Base-by-base conservation (phyloP, 306 rosid species). In the Luffa acutangula region DNA sequence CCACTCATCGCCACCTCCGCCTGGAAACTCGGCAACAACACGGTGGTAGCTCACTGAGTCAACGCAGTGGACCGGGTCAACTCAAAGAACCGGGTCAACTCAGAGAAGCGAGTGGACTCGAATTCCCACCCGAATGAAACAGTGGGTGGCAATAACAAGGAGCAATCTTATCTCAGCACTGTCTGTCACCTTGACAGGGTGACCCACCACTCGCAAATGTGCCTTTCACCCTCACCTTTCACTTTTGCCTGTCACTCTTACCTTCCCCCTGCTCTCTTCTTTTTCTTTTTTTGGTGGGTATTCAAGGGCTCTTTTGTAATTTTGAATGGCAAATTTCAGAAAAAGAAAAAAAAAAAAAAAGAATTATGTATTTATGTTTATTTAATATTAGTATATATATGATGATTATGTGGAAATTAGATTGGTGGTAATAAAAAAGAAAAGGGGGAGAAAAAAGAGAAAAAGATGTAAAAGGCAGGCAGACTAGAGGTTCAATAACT, bases 1-100 rank as follows among this genome's bases (percentile, higher is more conserved):
- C 96, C 99, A 0, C 86, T 95, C 76, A 95, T 95, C 54, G 87
- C 97, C 20, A 90, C 99, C 2, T 95, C 98, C 1, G 99, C 97
- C 0, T 95, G 99, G 99, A 80, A 83, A 84, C 93, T 90, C 75
- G 88, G 78, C 0, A 5, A 17, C 34, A 84, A 81, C 31, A 7
- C 87, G 51, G 79, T 33, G 3, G 71, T 31, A 52, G 80, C 88
- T 8, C 88, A 82, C 80, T 90, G 97, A 94, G 90, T 87, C 83
- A 10, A 71, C 83, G 75, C 78, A 33, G 42, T 34, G 45, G 3
- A 17, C 17, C 8, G 76, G 12, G 59, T 72, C 42, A 33, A 48
- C 12, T 17, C 48, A n/a, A n/a, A n/a, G n/a, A n/a, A 82, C 17
- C 8, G 76, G 12, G 59, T 72, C 82, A 10, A 71, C 83, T 80